Evolutionary conservation across 306 rosid species (phyloP).

Genomic region (Cicer cuneatum): DNA sequence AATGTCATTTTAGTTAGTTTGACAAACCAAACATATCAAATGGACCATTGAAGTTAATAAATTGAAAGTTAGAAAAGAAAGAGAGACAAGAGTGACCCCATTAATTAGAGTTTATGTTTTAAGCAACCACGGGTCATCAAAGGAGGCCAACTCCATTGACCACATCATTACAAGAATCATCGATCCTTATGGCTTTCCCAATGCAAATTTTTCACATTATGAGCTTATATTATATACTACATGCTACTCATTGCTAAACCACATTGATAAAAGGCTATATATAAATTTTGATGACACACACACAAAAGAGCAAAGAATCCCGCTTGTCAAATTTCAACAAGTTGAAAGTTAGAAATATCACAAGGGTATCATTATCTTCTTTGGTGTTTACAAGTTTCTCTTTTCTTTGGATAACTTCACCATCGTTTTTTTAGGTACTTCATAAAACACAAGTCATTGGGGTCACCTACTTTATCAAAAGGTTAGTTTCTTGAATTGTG

Average conservation of each 20-base stretch:
- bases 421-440: conserved; percentile 34
- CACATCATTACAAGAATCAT: conserved; percentile 46
- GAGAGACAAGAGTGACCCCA: conserved; percentile 52
- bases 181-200: conserved; percentile 38
- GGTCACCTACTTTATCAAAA: conserved; percentile 41
- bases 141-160: conserved; percentile 41
- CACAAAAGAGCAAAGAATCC: conserved; percentile 30
- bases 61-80: conserved; percentile 30
- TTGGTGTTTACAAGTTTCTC: conserved; percentile 28
- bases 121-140: conserved; percentile 45
- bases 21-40: conserved; percentile 42
- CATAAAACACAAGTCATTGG: conserved; percentile 27
- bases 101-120: conserved; percentile 45
- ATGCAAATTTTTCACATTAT: conserved; percentile 29
- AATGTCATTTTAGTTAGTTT: conserved; percentile 24
- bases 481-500: conserved; percentile 38
- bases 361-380: conserved; percentile 32
- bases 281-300: conserved; percentile 29
- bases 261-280: conserved; percentile 25
- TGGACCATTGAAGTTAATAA: conserved; percentile 33
- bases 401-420: conserved; percentile 23
- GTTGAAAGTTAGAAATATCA: conserved; percentile 32
- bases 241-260: conserved; percentile 25
- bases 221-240: conserved; percentile 17
- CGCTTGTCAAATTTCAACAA: conserved; percentile 37